Evolutionary conservation across 2,329 filamentous ascomycete genomes (phyloP).

Genomic region (Penicillium sp.): DNA sequence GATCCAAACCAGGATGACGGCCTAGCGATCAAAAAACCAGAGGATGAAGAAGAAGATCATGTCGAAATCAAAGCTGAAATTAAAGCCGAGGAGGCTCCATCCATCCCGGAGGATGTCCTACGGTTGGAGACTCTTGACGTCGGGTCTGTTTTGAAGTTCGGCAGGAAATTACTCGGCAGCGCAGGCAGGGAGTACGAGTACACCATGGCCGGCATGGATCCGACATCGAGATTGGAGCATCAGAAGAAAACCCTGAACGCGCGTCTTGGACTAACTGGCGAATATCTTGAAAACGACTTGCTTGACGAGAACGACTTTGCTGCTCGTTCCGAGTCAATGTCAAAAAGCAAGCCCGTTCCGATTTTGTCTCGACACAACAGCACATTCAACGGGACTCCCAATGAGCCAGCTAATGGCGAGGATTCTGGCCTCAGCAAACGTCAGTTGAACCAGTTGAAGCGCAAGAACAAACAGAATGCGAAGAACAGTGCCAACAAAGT

Average conservation of each 20-base stretch:
- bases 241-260: constrained; percentile 84
- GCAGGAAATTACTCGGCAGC: constrained; percentile 77
- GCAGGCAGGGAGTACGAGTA: constrained; percentile 80
- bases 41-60: constrained; percentile 54
- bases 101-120: constrained; percentile 59
- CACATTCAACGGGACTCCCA: constrained; percentile 43
- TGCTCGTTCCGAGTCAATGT: constrained; percentile 36
- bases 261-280: constrained; percentile 77
- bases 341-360: constrained; percentile 49
- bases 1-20: constrained; percentile 80
- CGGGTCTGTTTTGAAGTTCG: constrained; percentile 72
- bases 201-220: constrained; percentile 74
- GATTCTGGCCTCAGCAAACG: constrained; percentile 79
- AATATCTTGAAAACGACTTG: constrained; percentile 80
- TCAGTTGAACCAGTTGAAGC: constrained; percentile 89
- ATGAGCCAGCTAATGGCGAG: constrained; percentile 52
- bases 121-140: constrained; percentile 73
- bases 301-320: constrained; percentile 60
- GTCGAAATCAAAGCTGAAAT: constrained; percentile 36
- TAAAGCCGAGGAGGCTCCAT: constrained; percentile 22
- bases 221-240: constrained; percentile 72
- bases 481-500: constrained; percentile 87
- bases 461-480: constrained; percentile 86
- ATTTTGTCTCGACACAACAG: constrained; percentile 41
- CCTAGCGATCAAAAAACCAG: constrained; percentile 41